Evolutionary conservation across 2,329 filamentous ascomycete genomes (phyloP), one percentile per base, ranked within the genome.

Genomic region (Chrysosporium keratinophilum): DNA sequence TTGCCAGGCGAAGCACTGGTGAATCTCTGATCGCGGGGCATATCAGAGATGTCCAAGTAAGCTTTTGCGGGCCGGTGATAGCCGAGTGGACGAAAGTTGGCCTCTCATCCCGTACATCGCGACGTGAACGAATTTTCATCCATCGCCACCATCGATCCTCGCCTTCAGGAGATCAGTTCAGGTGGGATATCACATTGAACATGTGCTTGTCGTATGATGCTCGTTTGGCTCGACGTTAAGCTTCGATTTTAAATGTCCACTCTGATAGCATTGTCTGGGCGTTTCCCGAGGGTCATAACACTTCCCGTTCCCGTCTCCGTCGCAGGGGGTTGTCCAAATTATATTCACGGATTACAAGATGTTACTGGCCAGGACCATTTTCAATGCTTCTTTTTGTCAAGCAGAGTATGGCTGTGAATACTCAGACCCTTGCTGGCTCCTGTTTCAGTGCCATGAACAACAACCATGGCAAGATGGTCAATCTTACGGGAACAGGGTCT

Each of bases 11-110:
- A 17, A 40, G 33, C 5, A 50, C 12, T 17, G 37, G 23, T 31
- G 41, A 31, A 35, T 51, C 15, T 14, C 15, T 42, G 40, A 44
- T 37, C 37, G 49, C 49, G 49, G 49, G 39, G 49, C 10, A 20
- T 48, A 15, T 3, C 2, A 23, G 41, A 6, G 41, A 3, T 1
- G 47, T 41, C 33, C 40, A 35, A 44, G n/a, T 15, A 51, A 51
- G 49, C 40, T 51, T 51, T 44, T n/a, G 5, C 23, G 31, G 31
- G 40, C 49, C 49, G 49, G 2, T 44, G 43, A n/a, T 51, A 51
- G 49, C 49, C 49, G 49, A 51, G 9, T 34, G 10, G 40, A 12
- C 49, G 23, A 28, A 28, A 28, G 3, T 50, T 34, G 9, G 15
- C 28, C 9, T n/a, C n/a, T n/a, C n/a, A n/a, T n/a, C n/a, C 14